These are phyloP conservation scores for Neofusicoccum laricinum DNA, from an alignment of 2,329 filamentous ascomycete species.

Conservation along the genomic window DNA sequence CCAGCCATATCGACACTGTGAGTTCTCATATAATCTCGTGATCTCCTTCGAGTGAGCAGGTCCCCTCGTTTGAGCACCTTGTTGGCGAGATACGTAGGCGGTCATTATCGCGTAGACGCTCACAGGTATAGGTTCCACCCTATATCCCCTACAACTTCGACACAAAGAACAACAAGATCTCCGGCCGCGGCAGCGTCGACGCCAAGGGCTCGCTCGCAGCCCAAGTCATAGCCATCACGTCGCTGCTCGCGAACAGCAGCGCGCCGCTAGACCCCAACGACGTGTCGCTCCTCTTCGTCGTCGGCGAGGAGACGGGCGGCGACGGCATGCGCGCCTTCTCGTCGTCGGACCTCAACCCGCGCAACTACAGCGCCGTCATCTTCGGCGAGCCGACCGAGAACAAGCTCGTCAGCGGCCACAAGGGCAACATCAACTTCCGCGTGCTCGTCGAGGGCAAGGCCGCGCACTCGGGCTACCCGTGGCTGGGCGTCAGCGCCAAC, in stretches of 20 bases:
- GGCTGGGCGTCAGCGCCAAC: conserved; percentile 82
- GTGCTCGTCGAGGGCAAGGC: conserved; percentile 70
- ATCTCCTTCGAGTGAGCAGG: too few species aligned
- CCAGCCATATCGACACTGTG: conserved; percentile 77
- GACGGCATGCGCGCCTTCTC: conserved; percentile 68
- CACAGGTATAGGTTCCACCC: conserved; percentile 56
- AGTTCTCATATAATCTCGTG: background rate
- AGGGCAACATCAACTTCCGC: conserved; percentile 71
- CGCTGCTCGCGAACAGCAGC: conserved; percentile 43
- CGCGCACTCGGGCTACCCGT: conserved; percentile 89
- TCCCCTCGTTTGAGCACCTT: background rate
- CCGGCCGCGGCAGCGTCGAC: conserved; percentile 71
- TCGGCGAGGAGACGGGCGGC: conserved; percentile 79
- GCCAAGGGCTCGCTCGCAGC: conserved; percentile 61
- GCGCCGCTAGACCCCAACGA: conserved; percentile 39
- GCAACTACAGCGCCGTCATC: conserved; percentile 65
- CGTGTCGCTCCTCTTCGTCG: conserved; percentile 58
- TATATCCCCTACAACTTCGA: conserved; percentile 65
- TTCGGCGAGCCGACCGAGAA: conserved; percentile 93
- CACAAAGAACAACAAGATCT: conserved; percentile 52
- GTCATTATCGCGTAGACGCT: background rate
- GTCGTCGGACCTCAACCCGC: conserved; percentile 44
- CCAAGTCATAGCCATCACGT: conserved; percentile 66
- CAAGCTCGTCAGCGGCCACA: conserved; percentile 86
- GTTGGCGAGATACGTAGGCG: background rate